These are phyloP conservation scores for Capsicum rhomboideum DNA, from an alignment of 257 asterid species.

Conservation along the genomic window DNA sequence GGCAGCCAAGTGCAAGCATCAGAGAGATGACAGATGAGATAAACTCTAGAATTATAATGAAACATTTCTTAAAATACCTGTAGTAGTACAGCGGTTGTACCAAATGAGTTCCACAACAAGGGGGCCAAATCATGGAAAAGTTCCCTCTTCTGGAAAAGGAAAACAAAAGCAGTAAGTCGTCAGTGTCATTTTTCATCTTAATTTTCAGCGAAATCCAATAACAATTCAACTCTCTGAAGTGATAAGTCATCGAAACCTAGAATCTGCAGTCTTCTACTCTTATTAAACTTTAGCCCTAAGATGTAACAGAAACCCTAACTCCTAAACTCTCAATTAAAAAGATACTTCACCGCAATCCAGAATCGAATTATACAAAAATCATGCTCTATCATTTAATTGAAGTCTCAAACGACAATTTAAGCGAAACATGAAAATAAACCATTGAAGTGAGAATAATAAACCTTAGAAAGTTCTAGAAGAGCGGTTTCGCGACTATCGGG, in stretches of 20 bases:
- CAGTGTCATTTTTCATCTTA: too few species aligned
- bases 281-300: background rate
- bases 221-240: background rate
- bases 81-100: slow-evolving; percentile 27
- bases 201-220: background rate
- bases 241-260: background rate
- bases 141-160: slow-evolving; percentile 9
- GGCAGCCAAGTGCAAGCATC: too few species aligned
- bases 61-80: slow-evolving; percentile 15
- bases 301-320: background rate
- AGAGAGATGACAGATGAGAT: background rate
- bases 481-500: slow-evolving; percentile 9
- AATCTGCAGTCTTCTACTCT: background rate
- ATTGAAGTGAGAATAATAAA: background rate
- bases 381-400: background rate
- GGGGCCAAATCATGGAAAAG: slow-evolving; percentile 15
- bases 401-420: background rate
- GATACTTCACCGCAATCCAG: background rate
- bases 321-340: background rate
- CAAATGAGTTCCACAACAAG: slow-evolving; percentile 26
- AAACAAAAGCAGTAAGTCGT: background rate
- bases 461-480: slow-evolving; percentile 15
- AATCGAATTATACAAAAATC: background rate
- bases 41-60: background rate
- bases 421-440: background rate